Evolutionary conservation across 1,284 basidiomycete genomes (phyloP).

Genomic region (Volvariella volvacea): DNA sequence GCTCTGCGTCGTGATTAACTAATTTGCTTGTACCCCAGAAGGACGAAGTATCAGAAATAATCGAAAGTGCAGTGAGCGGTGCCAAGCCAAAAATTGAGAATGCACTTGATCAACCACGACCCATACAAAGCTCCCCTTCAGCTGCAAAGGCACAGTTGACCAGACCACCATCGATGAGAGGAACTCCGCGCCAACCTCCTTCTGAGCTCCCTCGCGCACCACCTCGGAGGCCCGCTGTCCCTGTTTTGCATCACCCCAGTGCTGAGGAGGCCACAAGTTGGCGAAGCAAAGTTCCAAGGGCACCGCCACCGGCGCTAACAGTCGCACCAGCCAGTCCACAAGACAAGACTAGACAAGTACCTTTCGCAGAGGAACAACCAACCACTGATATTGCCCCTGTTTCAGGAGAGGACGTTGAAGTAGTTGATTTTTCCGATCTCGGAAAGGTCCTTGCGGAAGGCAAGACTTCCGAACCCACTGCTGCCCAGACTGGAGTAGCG

Average conservation of each 20-base stretch:
- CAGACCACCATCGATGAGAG: constrained; percentile 26
- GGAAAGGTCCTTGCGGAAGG: constrained; percentile 52
- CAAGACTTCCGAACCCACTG: constrained; percentile 9
- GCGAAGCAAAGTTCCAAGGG: constrained; percentile 41
- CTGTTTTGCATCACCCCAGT: constrained; percentile 13
- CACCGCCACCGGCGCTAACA: constrained; percentile 3
- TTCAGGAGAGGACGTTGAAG: constrained; percentile 52
- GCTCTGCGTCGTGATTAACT: not conserved
- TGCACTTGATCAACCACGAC: not conserved
- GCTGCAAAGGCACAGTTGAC: constrained; percentile 11
- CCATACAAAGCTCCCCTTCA: constrained; percentile 5
- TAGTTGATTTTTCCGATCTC: constrained; percentile 73
- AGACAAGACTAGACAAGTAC: constrained; percentile 5
- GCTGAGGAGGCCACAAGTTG: constrained; percentile 49
- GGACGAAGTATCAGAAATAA: constrained; percentile 31
- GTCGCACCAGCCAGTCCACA: not conserved
- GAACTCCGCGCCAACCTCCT: constrained; percentile 16
- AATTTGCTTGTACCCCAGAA: constrained; percentile 19
- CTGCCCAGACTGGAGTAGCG: too few relatives aligned
- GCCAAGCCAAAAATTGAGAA: not conserved
- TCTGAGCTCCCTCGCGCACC: constrained; percentile 13
- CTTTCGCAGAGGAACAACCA: constrained; percentile 3
- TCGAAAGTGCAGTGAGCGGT: constrained; percentile 36
- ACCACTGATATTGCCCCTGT: not conserved
- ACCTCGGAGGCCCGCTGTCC: not conserved